Conservation (phyloP, 208 protist genomes). For the Balamuthia mandrillaris region DNA sequence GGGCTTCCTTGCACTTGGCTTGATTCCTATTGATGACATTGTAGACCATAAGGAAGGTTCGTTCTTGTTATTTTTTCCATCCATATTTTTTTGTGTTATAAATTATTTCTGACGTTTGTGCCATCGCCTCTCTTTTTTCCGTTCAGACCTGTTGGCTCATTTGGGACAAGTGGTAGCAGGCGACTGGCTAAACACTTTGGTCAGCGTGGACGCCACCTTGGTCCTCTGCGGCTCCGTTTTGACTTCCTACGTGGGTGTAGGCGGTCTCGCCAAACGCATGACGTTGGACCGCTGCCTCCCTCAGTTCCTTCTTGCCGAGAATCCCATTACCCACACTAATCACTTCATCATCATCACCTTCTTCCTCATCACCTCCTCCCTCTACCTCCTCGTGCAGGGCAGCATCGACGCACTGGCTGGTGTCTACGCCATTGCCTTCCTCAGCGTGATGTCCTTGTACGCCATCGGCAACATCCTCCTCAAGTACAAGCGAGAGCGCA, state of each 20-base stretch:
- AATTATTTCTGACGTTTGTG: neutral
- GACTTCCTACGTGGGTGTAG: constrained; percentile 80
- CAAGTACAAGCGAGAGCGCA: constrained; percentile 76
- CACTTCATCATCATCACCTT: constrained; percentile 66
- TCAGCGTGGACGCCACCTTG: constrained; percentile 69
- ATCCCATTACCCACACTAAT: constrained; percentile 50
- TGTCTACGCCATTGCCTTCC: constrained; percentile 74
- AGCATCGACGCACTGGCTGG: constrained; percentile 41
- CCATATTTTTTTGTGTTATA: neutral
- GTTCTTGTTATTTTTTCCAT: neutral
- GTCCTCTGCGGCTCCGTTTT: constrained; percentile 77
- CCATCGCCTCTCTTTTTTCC: constrained; percentile 1
- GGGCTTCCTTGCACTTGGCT: constrained; percentile 50
- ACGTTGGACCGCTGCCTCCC: constrained; percentile 72
- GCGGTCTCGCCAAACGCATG: constrained; percentile 71
- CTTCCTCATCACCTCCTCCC: constrained; percentile 60
- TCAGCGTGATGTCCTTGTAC: constrained; percentile 77
- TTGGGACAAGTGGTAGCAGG: neutral
- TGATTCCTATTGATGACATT: constrained; percentile 25
- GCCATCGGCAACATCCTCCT: constrained; percentile 76
- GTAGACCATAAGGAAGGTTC: neutral
- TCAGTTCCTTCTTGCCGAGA: constrained; percentile 53
- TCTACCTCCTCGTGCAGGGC: constrained; percentile 61
- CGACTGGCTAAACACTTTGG: constrained; percentile 45
- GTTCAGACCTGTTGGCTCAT: constrained; percentile 42